Conservation (phyloP, 176 grass and related monocot genomes). For the Typha latifolia region DNA sequence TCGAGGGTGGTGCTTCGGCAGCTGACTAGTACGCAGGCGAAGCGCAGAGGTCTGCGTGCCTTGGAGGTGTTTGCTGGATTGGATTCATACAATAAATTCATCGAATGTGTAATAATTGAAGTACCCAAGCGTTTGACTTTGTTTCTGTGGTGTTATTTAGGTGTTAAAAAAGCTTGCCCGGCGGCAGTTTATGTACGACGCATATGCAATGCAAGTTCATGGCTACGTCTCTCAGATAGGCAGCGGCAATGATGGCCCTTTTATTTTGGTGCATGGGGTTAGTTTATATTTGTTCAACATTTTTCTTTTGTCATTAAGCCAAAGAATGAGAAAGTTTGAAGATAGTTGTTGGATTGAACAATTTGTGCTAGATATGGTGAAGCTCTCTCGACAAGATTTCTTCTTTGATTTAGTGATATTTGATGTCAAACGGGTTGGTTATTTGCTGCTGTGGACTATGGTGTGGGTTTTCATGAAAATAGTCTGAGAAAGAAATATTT, state of each 20-base stretch:
- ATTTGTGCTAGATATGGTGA: no score
- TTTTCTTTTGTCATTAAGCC: not conserved
- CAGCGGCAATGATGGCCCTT: conserved; percentile 31
- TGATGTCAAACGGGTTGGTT: no score
- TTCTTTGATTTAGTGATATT: no score
- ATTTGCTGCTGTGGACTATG: no score
- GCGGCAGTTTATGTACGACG: conserved; percentile 83
- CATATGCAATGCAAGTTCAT: conserved; percentile 92
- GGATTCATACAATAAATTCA: not conserved
- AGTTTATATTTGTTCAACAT: conserved; percentile 7
- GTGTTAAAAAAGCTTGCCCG: conserved; percentile 80
- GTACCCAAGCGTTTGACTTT: not conserved
- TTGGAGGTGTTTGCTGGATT: conserved; percentile 58
- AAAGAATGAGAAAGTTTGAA: not conserved
- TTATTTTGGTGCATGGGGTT: conserved; percentile 84
- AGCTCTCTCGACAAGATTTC: no score
- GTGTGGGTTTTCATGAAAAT: no score
- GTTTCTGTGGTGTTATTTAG: conserved; percentile 31
- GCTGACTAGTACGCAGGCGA: conserved; percentile 63
- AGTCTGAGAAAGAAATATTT: not conserved
- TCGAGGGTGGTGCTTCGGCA: conserved; percentile 82
- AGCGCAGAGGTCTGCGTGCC: conserved; percentile 78
- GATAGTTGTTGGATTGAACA: not conserved
- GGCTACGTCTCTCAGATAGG: conserved; percentile 47
- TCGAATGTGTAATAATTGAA: conserved; percentile 9